Evolutionary conservation across 148 eudicot genomes (phyloP).

Genomic region (Vaccinium myrtillus): DNA sequence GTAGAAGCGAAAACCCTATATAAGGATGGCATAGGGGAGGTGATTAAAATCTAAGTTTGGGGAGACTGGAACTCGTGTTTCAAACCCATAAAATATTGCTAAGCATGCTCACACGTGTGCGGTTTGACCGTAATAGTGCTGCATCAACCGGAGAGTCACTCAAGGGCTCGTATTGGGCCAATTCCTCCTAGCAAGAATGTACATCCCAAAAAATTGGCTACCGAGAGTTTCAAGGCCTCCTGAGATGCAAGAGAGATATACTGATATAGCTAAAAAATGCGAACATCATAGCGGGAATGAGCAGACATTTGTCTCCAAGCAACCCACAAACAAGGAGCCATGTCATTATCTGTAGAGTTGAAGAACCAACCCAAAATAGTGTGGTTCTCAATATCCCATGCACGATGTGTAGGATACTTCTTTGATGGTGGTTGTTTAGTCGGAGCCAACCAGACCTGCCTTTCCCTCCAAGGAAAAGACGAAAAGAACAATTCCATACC

Average conservation of each 20-base stretch:
- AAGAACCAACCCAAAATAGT: background rate
- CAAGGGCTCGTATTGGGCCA: too few relatives aligned
- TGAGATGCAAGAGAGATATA: background rate
- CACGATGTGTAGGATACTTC: background rate
- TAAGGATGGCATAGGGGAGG: too few relatives aligned
- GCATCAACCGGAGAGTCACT: too few relatives aligned
- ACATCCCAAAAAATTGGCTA: background rate
- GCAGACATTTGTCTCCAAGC: background rate
- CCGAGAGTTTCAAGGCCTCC: background rate
- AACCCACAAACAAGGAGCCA: background rate
- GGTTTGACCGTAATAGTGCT: too few relatives aligned
- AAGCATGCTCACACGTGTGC: too few relatives aligned
- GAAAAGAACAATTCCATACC: background rate
- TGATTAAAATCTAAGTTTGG: too few relatives aligned
- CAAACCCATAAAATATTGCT: too few relatives aligned
- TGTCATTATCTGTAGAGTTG: background rate
- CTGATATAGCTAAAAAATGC: background rate
- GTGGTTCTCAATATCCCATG: background rate
- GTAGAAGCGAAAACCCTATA: too few relatives aligned
- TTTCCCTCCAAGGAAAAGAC: background rate
- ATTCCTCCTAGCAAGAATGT: too few relatives aligned
- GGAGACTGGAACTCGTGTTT: too few relatives aligned
- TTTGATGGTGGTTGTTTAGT: background rate
- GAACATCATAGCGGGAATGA: background rate
- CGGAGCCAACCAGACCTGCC: background rate